Conservation (phyloP, 2,329 filamentous ascomycete genomes). For the Apiospora malaysiana region DNA sequence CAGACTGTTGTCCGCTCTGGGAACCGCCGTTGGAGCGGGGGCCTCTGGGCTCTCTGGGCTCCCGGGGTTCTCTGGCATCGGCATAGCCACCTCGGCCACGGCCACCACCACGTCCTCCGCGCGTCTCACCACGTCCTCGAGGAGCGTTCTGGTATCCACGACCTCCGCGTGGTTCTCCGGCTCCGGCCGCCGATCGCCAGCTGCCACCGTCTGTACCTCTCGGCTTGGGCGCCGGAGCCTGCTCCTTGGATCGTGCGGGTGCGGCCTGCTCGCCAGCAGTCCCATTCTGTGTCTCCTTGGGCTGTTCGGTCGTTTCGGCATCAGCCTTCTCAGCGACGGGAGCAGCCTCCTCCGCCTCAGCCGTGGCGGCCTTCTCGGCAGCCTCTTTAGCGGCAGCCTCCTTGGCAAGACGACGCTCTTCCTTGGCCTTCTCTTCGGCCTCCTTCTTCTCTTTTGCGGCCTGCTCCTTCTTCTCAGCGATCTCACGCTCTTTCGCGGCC, state of each 20-base stretch:
- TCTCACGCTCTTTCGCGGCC: conserved; percentile 82
- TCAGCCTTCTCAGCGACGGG: conserved; percentile 40
- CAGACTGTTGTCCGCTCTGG: conserved; percentile 40
- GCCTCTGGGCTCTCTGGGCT: conserved; percentile 44
- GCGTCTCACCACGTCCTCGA: conserved; percentile 51
- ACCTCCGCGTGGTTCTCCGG: conserved; percentile 41
- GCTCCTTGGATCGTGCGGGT: conserved; percentile 50
- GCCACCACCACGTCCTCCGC: conserved; percentile 48
- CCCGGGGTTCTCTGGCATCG: conserved; percentile 36
- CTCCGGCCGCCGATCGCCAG: conserved; percentile 57
- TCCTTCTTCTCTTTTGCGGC: conserved; percentile 83
- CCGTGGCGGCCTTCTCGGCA: conserved; percentile 51
- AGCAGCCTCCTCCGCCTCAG: conserved; percentile 39
- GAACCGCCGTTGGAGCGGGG: conserved; percentile 53
- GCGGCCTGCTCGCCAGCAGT: conserved; percentile 55
- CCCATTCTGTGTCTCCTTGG: conserved; percentile 30
- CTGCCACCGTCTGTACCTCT: conserved; percentile 63
- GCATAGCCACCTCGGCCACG: conserved; percentile 48
- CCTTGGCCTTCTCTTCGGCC: conserved; percentile 83
- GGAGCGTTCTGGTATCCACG: conserved; percentile 39
- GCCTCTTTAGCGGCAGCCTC: conserved; percentile 67
- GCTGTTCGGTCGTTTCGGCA: conserved; percentile 31
- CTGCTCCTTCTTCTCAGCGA: conserved; percentile 85
- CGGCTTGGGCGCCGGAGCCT: conserved; percentile 54
- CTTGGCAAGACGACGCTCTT: conserved; percentile 70